Percentiles rank a stretch among this genome's conserved stretches.
Evolutionary conservation across 768 basidiomycete species (phyloP).

Genomic region (Panaeolus papilionaceus): DNA sequence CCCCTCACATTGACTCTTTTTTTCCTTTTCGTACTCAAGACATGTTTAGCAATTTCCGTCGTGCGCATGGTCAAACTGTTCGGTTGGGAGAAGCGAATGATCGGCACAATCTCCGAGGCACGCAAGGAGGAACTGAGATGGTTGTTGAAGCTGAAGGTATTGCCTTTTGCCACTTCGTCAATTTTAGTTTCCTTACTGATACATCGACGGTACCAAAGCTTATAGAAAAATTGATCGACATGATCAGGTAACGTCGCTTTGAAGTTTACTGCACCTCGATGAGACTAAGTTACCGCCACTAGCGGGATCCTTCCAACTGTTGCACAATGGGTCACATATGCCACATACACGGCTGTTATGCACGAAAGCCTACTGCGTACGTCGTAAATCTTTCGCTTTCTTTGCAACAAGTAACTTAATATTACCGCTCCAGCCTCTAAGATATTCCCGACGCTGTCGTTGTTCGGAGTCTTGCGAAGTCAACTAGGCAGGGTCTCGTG

Average conservation of each 20-base stretch:
- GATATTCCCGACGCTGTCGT: constrained; percentile 60
- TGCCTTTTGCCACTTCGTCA: not conserved
- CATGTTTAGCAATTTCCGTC: constrained; percentile 50
- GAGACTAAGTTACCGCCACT: not conserved
- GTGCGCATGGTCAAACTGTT: constrained; percentile 78
- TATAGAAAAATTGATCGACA: constrained; percentile 11
- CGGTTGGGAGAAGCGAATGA: constrained; percentile 67
- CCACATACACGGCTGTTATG: constrained; percentile 54
- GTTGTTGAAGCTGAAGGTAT: constrained; percentile 26
- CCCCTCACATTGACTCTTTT: not conserved
- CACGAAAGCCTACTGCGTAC: constrained; percentile 38
- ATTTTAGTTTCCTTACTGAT: not conserved
- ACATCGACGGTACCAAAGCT: not conserved
- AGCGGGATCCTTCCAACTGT: constrained; percentile 64
- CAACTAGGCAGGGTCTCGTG: constrained; percentile 48
- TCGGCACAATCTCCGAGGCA: constrained; percentile 55
- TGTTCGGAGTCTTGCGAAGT: constrained; percentile 65
- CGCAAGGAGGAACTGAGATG: constrained; percentile 67
- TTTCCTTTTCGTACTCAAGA: too few relatives aligned
- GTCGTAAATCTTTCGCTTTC: not conserved
- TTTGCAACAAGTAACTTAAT: constrained; percentile 41
- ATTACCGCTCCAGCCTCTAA: constrained; percentile 32
- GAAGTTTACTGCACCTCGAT: too few relatives aligned
- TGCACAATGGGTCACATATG: constrained; percentile 68
- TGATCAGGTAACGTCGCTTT: not conserved